Evolutionary conservation across 257 asterid genomes (phyloP).

Genomic region (Paraleonurus japonicus): DNA sequence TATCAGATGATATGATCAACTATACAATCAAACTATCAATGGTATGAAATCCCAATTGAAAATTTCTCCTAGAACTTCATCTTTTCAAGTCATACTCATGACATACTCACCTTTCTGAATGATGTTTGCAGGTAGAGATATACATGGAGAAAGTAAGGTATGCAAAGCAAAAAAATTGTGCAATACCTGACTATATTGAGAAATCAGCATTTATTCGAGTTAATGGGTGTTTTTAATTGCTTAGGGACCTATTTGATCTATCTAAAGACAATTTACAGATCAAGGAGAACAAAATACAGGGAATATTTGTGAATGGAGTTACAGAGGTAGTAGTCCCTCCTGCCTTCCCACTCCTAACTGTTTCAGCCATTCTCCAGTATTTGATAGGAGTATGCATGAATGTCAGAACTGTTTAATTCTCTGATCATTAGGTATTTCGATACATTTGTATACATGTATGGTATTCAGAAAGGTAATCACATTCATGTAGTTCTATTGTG

Average conservation of each 20-base stretch:
- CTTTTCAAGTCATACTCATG: slow-evolving; percentile 15
- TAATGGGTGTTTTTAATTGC: slow-evolving; percentile 22
- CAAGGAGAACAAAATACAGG: slow-evolving; percentile 70
- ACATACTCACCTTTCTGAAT: slow-evolving; percentile 17
- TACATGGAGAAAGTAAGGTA: slow-evolving; percentile 91
- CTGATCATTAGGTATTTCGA: background rate
- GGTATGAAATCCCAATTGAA: slow-evolving; percentile 40
- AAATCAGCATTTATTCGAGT: slow-evolving; percentile 22
- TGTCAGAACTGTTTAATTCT: background rate
- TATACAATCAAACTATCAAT: slow-evolving; percentile 62
- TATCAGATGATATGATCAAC: slow-evolving; percentile 44
- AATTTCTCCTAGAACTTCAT: background rate
- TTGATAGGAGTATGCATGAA: background rate
- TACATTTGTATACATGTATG: background rate
- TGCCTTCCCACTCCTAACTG: slow-evolving; percentile 16
- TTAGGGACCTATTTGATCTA: slow-evolving; percentile 84
- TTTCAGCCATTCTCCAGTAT: background rate
- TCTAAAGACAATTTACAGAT: slow-evolving; percentile 75
- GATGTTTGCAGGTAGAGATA: slow-evolving; percentile 68
- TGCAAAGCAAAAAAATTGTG: slow-evolving; percentile 26
- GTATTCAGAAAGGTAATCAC: background rate
- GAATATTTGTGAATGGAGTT: slow-evolving; percentile 63
- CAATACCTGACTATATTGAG: slow-evolving; percentile 19
- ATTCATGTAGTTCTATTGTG: background rate
- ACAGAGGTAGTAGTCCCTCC: slow-evolving; percentile 50